These are phyloP conservation scores for Rhizophora mangle DNA, from an alignment of 345 rosid genomes.

Conservation along the genomic window DNA sequence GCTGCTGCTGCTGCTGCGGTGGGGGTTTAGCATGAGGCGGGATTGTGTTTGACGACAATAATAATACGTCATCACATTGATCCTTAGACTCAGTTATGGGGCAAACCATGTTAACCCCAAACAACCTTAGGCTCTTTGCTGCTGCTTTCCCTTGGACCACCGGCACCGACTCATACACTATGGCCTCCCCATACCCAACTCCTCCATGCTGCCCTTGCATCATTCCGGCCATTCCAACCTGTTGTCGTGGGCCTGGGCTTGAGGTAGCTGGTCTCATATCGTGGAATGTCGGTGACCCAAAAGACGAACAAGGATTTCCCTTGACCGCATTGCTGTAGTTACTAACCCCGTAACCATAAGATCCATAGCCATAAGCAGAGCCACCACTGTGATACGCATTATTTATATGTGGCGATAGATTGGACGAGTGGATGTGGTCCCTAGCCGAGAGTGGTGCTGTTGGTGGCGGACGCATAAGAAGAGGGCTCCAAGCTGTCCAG, in stretches of 20 bases:
- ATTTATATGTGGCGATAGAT: conserved; percentile 13
- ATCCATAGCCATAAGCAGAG: background rate
- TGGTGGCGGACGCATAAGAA: conserved; percentile 36
- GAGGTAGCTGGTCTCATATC: conserved; percentile 30
- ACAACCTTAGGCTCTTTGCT: conserved; percentile 74
- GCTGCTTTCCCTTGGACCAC: conserved; percentile 59
- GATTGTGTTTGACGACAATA: conserved; percentile 29
- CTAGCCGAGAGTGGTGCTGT: conserved; percentile 10
- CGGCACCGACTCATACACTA: conserved; percentile 59
- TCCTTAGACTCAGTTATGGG: conserved; percentile 28
- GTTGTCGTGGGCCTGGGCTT: conserved; percentile 4
- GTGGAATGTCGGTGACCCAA: conserved; percentile 22
- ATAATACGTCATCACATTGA: conserved; percentile 18
- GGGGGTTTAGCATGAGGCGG: conserved; percentile 15
- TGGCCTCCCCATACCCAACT: conserved; percentile 14
- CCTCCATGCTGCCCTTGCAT: conserved; percentile 18
- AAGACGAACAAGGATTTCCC: conserved; percentile 17
- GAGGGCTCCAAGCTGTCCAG: conserved; percentile 34
- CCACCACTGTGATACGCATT: conserved; percentile 12
- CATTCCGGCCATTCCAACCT: too few species aligned
- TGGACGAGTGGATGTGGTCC: conserved; percentile 27
- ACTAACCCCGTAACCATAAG: conserved; percentile 19
- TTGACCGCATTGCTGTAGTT: conserved; percentile 17
- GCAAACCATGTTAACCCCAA: conserved; percentile 96
- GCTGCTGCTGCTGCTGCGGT: conserved; percentile 2